Percentiles rank a stretch among this genome's conserved stretches.
Conservation (phyloP, 2,329 filamentous ascomycete genomes). For the Venturiaceae sp. region DNA sequence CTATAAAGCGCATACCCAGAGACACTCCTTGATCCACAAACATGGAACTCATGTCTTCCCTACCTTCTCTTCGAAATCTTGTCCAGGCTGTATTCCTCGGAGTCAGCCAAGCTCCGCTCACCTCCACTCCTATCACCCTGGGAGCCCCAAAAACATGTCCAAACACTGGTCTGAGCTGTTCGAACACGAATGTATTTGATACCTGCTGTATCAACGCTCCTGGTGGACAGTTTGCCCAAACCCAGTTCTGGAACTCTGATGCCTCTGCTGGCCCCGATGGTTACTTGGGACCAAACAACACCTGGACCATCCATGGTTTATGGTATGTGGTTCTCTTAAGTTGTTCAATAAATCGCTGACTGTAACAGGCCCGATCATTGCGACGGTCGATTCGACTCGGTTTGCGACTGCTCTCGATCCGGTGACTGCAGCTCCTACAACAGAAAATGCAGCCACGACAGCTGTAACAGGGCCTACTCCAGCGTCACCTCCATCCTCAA, state of each 20-base stretch:
- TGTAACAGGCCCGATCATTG: conserved; percentile 14
- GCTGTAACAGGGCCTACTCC: conserved; percentile 11
- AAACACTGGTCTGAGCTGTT: conserved; percentile 2
- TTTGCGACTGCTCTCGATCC: conserved; percentile 8
- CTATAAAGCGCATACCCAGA: background rate
- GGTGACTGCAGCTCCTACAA: conserved; percentile 11
- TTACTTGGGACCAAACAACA: conserved; percentile 12
- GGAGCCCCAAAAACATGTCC: conserved; percentile 2
- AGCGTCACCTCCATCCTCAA: conserved; percentile 14
- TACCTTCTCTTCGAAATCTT: background rate
- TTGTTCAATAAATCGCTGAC: background rate
- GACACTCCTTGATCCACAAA: background rate
- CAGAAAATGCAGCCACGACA: conserved; percentile 11
- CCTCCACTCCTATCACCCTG: background rate
- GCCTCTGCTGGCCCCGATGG: conserved; percentile 11
- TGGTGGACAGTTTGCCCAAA: conserved; percentile 13
- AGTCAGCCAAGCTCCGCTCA: background rate
- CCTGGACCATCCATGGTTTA: conserved; percentile 16
- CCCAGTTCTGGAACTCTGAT: conserved; percentile 17
- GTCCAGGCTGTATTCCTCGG: background rate
- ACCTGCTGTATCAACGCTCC: conserved; percentile 9
- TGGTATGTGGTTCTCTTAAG: conserved; percentile 9
- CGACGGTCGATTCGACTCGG: conserved; percentile 10
- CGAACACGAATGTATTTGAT: background rate
- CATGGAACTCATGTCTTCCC: background rate